phyloP scores from a whole-genome alignment of 345 rosid species.

The Brassica rapa region DNA sequence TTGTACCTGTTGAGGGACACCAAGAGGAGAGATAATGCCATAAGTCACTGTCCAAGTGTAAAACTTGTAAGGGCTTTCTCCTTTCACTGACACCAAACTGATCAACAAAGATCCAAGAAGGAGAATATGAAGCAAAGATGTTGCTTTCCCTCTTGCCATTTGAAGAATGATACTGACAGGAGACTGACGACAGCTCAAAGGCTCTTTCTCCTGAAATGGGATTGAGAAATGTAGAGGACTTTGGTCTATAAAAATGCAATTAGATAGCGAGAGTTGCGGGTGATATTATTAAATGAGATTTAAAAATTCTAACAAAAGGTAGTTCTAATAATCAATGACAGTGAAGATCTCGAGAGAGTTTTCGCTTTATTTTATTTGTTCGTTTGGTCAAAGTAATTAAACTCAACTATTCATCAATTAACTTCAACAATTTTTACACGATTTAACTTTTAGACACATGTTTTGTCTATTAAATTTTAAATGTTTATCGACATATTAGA shows the following conservation, averaged over 20 bases:
- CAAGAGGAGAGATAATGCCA: slow-evolving; percentile 77
- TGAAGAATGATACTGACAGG: neutral
- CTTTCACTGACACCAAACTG: slow-evolving; percentile 51
- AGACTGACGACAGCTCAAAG: slow-evolving; percentile 13
- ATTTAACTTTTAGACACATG: neutral
- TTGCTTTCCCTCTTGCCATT: slow-evolving; percentile 34
- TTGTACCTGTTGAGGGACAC: slow-evolving; percentile 84
- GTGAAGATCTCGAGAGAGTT: slow-evolving; percentile 28
- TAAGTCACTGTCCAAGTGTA: slow-evolving; percentile 92
- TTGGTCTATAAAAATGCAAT: slow-evolving; percentile 17
- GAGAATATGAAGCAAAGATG: slow-evolving; percentile 24
- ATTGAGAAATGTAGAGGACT: slow-evolving; percentile 9
- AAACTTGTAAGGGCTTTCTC: slow-evolving; percentile 76
- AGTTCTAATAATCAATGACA: slow-evolving; percentile 37
- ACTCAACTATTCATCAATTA: slow-evolving; percentile 18
- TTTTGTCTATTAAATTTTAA: neutral
- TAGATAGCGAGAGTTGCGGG: slow-evolving; percentile 25
- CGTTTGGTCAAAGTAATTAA: slow-evolving; percentile 16
- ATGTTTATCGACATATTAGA: neutral
- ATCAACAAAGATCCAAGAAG: slow-evolving; percentile 47
- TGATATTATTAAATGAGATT: slow-evolving; percentile 29
- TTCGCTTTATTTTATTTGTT: neutral
- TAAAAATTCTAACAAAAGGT: slow-evolving; percentile 6
- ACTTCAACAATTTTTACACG: slow-evolving; percentile 11
- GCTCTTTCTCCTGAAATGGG: neutral